These are phyloP conservation scores for Coemansia umbellata DNA, from an alignment of 192 early-diverging fungal genomes.

Conservation along the genomic window DNA sequence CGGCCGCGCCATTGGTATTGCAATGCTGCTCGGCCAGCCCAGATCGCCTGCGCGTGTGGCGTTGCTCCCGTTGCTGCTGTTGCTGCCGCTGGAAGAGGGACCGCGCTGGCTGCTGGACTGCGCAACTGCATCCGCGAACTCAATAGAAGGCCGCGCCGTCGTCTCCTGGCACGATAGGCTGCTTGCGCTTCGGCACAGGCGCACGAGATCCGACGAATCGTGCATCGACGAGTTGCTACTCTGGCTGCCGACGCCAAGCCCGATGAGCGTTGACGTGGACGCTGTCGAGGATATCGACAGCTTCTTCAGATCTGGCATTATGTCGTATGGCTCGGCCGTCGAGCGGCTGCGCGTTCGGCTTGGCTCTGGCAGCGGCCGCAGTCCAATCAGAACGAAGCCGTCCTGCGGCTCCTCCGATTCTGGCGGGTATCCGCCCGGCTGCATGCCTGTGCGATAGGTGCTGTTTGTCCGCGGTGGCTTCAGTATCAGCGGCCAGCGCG, in stretches of 20 bases:
- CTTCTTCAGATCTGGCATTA: constrained; percentile 8
- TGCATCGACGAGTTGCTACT: constrained; percentile 1
- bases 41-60: not conserved
- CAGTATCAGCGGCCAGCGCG: constrained; percentile 45
- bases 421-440: not conserved
- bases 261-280: constrained; percentile 29
- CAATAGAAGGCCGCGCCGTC: constrained; percentile 37
- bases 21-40: constrained; percentile 3
- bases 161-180: constrained; percentile 38
- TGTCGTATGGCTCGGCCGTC: not conserved
- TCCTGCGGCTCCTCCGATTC: constrained; percentile 32
- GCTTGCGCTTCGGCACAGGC: constrained; percentile 41
- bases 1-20: constrained; percentile 13
- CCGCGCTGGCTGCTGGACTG: not conserved
- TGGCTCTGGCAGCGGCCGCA: constrained; percentile 46
- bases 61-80: not conserved
- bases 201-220: constrained; percentile 24
- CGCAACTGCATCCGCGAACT: constrained; percentile 1
- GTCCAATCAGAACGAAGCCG: constrained; percentile 39
- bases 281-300: constrained; percentile 44
- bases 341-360: constrained; percentile 16
- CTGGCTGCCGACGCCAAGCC: constrained; percentile 6
- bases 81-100: constrained; percentile 4
- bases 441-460: constrained; percentile 4
- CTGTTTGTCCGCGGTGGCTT: constrained; percentile 14